These are phyloP conservation scores for Puya raimondii DNA, from an alignment of 176 grass and related monocot genomes.

Conservation along the genomic window DNA sequence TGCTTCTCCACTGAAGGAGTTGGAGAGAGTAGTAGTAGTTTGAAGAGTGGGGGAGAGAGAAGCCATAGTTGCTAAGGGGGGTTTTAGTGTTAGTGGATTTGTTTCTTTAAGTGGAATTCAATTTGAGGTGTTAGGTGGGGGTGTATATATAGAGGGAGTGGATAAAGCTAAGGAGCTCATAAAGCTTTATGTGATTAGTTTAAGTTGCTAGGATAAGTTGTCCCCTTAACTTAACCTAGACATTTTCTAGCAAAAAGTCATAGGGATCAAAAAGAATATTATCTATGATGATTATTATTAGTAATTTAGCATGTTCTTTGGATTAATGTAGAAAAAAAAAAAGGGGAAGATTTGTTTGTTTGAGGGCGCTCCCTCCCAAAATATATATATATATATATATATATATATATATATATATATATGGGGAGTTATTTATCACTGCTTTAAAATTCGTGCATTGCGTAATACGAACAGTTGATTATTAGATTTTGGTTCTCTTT, in stretches of 20 bases:
- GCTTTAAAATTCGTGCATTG: not conserved
- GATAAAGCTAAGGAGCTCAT: conserved; percentile 4
- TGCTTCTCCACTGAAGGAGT: not conserved
- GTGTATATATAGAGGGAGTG: conserved; percentile 4
- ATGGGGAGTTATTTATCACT: not conserved
- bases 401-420: too few species aligned
- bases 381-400: too few species aligned
- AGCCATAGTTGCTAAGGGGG: conserved; percentile 19
- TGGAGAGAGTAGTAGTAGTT: not conserved
- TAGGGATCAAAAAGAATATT: conserved; percentile 11
- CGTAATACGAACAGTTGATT: not conserved
- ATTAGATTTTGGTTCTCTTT: too few species aligned
- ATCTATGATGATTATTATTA: conserved; percentile 12
- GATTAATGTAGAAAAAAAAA: conserved; percentile 14
- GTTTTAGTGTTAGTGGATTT: not conserved
- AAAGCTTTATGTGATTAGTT: conserved; percentile 3
- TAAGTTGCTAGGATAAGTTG: not conserved
- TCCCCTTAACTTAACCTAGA: conserved; percentile 4
- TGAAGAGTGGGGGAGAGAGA: conserved; percentile 26
- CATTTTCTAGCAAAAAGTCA: not conserved
- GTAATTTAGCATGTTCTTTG: conserved; percentile 14
- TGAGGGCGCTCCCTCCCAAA: too few species aligned
- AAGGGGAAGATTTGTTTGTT: not conserved
- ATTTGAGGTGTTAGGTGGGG: not conserved
- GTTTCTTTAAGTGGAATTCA: not conserved